Base-by-base conservation (phyloP, 1,284 basidiomycete species). In the Leccinum variabile region DNA sequence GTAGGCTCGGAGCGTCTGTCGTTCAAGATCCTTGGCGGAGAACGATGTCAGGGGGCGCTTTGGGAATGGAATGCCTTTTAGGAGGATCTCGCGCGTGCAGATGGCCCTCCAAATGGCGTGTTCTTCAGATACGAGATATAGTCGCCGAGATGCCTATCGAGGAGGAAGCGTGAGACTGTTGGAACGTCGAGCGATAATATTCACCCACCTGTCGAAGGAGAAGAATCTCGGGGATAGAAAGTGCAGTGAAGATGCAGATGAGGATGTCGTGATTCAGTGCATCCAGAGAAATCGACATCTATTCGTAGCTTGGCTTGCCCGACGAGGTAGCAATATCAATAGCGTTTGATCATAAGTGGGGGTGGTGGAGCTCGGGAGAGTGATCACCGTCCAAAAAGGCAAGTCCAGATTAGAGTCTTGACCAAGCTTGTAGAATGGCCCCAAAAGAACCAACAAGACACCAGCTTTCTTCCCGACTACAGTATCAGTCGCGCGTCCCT, bases 371-470 rank as follows among this genome's bases (percentile, higher is more conserved):
- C 18, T 22, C 18, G 18, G 18, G 18, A 22, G 18, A 22, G 18
- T 22, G 18, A 22, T 22, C 18, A 22, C 18, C 3, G 50, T 25
- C 7, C 18, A 50, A 68, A 70, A 68, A 69, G 69, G 71, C 63
- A 72, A 66, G 52, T 52, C 25, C 8, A 30, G 22, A 57, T 41
- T 49, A 35, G 28, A 62, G 28, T n/a, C 22, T 50, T 28, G 49
- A 16, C 10, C 44, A 32, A 16, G 18, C 8, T 28, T 5, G 28
- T 50, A 16, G 28, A 35, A 22, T 22, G 83, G 75, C 82, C 35
- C 77, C 85, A n/a, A 85, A 80, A 72, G 87, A 89, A 70, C 87
- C 82, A 16, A 88, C 82, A n/a, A 78, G 82, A 50, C 79, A 83
- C 37, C 88, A 90, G 65, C 78, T 90, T 54, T 89, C 87, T 13